A percentile compares a stretch with the other conserved stretches of the same genome.
phyloP scores from a whole-genome alignment of 2,329 filamentous ascomycete species.

The Verticillium dahliae region DNA sequence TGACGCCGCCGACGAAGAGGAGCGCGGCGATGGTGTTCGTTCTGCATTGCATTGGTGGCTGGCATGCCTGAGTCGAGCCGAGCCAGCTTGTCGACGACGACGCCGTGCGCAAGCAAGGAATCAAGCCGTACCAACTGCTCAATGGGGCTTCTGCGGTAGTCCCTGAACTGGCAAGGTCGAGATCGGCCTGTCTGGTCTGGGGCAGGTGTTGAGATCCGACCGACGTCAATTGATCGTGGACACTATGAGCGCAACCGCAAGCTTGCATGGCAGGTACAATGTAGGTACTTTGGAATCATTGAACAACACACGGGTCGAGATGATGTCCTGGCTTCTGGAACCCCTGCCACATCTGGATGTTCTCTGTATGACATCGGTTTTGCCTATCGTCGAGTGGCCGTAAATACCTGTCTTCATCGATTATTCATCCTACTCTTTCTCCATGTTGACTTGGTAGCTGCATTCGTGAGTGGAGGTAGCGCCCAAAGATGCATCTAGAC shows the following conservation, averaged over 20 bases:
- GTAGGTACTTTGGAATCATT: no score
- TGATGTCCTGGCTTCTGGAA: not conserved
- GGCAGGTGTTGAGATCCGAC: not conserved
- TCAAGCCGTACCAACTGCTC: not conserved
- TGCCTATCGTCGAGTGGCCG: not conserved
- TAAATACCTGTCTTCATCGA: not conserved
- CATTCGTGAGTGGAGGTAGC: not conserved
- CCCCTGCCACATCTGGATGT: not conserved
- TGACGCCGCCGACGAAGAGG: not conserved
- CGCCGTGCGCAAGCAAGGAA: not conserved
- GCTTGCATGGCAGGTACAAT: not conserved
- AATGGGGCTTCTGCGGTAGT: not conserved
- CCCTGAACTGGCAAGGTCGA: not conserved
- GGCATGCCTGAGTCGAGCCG: not conserved
- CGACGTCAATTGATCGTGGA: not conserved
- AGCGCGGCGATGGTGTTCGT: not conserved
- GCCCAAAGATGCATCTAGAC: not conserved
- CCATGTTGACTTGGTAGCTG: not conserved
- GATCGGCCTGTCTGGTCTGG: not conserved
- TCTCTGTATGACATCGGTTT: not conserved
- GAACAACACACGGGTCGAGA: not conserved
- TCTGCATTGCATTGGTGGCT: not conserved
- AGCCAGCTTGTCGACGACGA: not conserved
- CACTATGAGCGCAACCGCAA: not conserved
- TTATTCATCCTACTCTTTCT: not conserved